Conservation (phyloP, 2,329 filamentous ascomycete genomes). For the Balansia obtecta region DNA sequence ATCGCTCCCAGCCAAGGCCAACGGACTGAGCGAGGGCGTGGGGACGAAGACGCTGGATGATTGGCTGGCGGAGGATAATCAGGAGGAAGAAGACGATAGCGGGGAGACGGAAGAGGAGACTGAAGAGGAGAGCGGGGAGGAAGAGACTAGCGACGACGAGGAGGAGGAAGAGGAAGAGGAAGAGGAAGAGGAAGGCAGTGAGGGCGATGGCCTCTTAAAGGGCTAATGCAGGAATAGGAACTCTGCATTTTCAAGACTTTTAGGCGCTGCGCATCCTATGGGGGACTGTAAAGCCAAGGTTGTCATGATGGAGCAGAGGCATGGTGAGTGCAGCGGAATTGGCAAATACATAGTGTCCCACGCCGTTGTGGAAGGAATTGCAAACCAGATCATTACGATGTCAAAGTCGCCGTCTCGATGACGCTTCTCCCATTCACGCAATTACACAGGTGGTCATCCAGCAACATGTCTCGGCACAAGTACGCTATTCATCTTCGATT, state of each 20-base stretch:
- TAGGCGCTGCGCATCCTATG: too few species aligned
- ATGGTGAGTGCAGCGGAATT: too few species aligned
- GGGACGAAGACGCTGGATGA: conserved; percentile 77
- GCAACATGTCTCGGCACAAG: too few species aligned
- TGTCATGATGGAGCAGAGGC: too few species aligned
- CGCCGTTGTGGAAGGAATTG: too few species aligned
- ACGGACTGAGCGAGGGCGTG: conserved; percentile 38
- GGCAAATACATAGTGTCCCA: too few species aligned
- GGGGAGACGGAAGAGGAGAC: conserved; percentile 36
- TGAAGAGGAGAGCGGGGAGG: conserved; percentile 39
- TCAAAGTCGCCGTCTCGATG: too few species aligned
- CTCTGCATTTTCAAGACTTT: neutral
- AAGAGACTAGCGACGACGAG: conserved; percentile 37
- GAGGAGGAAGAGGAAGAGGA: conserved; percentile 33
- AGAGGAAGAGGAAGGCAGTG: conserved; percentile 36
- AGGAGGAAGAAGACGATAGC: conserved; percentile 35
- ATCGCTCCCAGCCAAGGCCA: conserved; percentile 30
- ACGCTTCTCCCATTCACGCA: too few species aligned
- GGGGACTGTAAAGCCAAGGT: too few species aligned
- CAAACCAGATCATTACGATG: too few species aligned
- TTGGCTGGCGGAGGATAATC: conserved; percentile 70
- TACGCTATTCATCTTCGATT: too few species aligned
- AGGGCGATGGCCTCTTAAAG: conserved; percentile 31
- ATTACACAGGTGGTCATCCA: too few species aligned
- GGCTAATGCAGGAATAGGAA: conserved; percentile 11